Evolutionary conservation across 805 yeast species (phyloP).

Genomic region (Metschnikowia borealis): DNA sequence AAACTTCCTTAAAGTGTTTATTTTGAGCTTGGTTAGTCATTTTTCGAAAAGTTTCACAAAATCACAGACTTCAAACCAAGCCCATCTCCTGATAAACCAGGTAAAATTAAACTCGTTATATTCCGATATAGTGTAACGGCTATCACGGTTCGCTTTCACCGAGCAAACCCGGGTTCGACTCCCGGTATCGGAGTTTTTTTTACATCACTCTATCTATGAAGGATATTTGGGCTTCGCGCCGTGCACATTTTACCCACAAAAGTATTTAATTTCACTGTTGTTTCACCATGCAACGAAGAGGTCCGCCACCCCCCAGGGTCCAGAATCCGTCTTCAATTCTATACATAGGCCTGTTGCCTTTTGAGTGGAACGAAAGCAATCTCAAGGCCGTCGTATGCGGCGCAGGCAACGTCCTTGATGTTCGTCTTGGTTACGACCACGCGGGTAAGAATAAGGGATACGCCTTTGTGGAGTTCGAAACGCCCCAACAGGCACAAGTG

Average conservation of each 20-base stretch:
- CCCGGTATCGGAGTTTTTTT: constrained; percentile 68
- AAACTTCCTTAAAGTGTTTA: too few relatives aligned
- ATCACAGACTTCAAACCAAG: too few relatives aligned
- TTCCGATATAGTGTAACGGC: constrained; percentile 80
- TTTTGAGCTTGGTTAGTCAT: too few relatives aligned
- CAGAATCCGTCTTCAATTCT: constrained; percentile 39
- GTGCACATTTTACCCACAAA: neutral
- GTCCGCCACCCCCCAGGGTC: constrained; percentile 2
- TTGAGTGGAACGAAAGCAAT: constrained; percentile 64
- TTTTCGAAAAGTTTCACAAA: too few relatives aligned
- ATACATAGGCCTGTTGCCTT: constrained; percentile 62
- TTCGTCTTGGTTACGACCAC: constrained; percentile 56
- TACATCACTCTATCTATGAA: neutral
- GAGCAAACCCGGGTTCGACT: constrained; percentile 84
- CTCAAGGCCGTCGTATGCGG: constrained; percentile 65
- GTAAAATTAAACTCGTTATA: neutral
- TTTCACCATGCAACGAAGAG: constrained; percentile 10
- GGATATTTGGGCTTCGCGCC: constrained; percentile 1
- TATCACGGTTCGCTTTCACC: constrained; percentile 83
- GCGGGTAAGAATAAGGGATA: constrained; percentile 63
- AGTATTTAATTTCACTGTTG: too few relatives aligned
- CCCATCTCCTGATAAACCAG: neutral
- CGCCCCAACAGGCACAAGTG: constrained; percentile 48
- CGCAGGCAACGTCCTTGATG: constrained; percentile 66
- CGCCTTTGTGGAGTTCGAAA: constrained; percentile 57